Evolutionary conservation across 2,329 filamentous ascomycete species (phyloP).

Genomic region (Hyphodiscus sp.): DNA sequence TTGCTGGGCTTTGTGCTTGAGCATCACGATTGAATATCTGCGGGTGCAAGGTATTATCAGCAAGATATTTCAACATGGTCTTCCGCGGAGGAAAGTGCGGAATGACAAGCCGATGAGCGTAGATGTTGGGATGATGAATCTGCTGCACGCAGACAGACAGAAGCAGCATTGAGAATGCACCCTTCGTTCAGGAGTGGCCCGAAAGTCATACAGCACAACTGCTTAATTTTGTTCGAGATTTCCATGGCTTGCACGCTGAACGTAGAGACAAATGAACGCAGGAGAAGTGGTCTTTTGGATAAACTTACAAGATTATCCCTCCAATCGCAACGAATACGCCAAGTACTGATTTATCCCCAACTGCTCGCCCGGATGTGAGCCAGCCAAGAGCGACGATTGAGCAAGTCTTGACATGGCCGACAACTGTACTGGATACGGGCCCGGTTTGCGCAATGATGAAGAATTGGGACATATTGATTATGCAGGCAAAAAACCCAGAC

Average conservation of each 20-base stretch:
- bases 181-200: not conserved
- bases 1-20: conserved; percentile 33
- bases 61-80: not conserved
- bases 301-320: conserved; percentile 50
- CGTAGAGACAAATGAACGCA: not conserved
- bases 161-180: not conserved
- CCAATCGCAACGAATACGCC: conserved; percentile 50
- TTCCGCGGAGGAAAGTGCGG: not conserved
- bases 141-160: not conserved
- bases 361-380: conserved; percentile 47
- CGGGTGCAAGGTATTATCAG: conserved; percentile 4
- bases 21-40: conserved; percentile 44
- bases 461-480: conserved; percentile 60
- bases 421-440: conserved; percentile 58
- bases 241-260: not conserved
- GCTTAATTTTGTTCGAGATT: not conserved
- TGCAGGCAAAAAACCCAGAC: conserved; percentile 56
- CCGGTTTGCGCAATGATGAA: conserved; percentile 57
- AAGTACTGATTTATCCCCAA: conserved; percentile 48
- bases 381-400: conserved; percentile 59
- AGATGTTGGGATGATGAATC: not conserved
- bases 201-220: not conserved
- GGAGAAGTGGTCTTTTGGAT: not conserved
- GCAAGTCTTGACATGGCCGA: conserved; percentile 60
- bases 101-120: not conserved